Conservation (phyloP, 2,329 filamentous ascomycete species). For the Fusarium oligoseptatum region DNA sequence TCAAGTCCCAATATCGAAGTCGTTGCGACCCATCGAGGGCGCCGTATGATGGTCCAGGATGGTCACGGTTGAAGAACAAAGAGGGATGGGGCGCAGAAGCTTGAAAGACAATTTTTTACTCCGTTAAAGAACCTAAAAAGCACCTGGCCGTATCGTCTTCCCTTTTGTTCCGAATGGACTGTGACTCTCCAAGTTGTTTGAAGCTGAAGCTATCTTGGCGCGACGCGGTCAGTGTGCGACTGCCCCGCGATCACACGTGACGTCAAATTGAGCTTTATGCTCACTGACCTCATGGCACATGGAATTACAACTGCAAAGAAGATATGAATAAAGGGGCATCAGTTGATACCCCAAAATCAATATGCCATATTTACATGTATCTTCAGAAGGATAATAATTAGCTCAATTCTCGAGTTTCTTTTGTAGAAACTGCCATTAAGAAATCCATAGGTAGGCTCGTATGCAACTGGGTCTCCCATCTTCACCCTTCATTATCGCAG, state of each 20-base stretch:
- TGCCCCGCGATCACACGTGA: constrained; percentile 42
- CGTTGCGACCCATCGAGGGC: background rate
- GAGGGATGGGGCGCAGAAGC: background rate
- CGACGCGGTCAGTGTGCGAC: constrained; percentile 33
- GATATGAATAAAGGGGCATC: background rate
- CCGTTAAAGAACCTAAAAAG: background rate
- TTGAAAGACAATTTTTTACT: background rate
- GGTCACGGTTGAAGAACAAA: background rate
- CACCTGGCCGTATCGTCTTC: background rate
- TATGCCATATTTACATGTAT: background rate
- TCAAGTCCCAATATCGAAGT: constrained; percentile 8
- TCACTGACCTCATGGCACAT: background rate
- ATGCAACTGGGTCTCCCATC: background rate
- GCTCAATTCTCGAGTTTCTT: constrained; percentile 1
- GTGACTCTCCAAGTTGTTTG: background rate
- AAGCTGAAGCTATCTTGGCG: constrained; percentile 20
- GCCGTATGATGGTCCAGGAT: background rate
- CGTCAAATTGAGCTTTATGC: constrained; percentile 9
- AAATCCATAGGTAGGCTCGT: background rate
- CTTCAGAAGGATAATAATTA: constrained; percentile 1
- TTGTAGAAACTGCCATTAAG: background rate
- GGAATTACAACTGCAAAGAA: background rate
- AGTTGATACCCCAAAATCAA: background rate
- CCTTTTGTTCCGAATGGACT: background rate
- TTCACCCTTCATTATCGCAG: constrained; percentile 7